Conservation (phyloP, 1,284 basidiomycete species). For the Cryptococcus sp. region DNA sequence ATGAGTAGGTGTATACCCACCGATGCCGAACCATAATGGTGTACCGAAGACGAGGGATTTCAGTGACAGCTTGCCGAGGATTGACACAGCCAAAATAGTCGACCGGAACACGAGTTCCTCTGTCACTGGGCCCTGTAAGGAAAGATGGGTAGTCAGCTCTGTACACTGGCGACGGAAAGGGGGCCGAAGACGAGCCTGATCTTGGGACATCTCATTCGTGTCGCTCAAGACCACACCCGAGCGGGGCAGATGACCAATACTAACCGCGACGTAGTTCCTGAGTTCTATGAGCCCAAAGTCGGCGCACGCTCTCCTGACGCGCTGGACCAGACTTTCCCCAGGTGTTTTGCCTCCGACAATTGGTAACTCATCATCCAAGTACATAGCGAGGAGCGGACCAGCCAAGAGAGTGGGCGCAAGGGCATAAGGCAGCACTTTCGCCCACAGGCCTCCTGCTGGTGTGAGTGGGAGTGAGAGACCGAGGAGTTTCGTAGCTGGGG, state of each 20-base stretch:
- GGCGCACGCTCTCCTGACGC: constrained; percentile 14
- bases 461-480: constrained; percentile 33
- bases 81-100: constrained; percentile 74
- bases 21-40: constrained; percentile 85
- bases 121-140: constrained; percentile 76
- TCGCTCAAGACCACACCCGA: not conserved
- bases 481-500: constrained; percentile 34
- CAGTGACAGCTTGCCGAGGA: constrained; percentile 64
- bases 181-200: not conserved
- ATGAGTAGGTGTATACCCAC: constrained; percentile 56
- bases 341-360: constrained; percentile 4
- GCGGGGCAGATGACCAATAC: constrained; percentile 44
- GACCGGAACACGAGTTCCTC: constrained; percentile 92
- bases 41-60: constrained; percentile 71
- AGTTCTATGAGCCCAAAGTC: constrained; percentile 48
- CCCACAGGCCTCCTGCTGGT: constrained; percentile 20
- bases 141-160: not conserved
- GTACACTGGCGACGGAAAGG: too few relatives aligned
- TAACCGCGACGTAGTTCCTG: constrained; percentile 76
- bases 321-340: constrained; percentile 11
- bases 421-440: constrained; percentile 59
- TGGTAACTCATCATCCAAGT: constrained; percentile 63
- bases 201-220: too few relatives aligned
- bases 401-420: constrained; percentile 77
- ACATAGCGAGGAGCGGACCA: constrained; percentile 75